phyloP scores from a whole-genome alignment of 306 rosid species.

The Amphicarpaea edgeworthii region DNA sequence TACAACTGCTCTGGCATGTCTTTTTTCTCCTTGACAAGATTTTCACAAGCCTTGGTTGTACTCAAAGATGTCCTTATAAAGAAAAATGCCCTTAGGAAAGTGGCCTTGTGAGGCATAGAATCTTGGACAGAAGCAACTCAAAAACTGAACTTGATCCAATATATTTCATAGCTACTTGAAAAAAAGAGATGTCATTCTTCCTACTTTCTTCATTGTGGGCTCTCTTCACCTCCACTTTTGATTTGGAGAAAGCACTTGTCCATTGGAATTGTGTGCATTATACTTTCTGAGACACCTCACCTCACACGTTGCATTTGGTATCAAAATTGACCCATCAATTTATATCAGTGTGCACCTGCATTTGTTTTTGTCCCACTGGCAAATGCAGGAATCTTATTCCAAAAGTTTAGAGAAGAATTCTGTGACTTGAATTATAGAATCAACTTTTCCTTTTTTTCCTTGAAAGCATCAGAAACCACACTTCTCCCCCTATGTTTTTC shows the following conservation, averaged over 20 bases:
- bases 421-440: conserved; percentile 46
- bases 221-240: conserved; percentile 45
- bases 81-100: conserved; percentile 46
- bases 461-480: conserved; percentile 52
- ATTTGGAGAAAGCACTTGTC: conserved; percentile 44
- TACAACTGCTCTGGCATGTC: conserved; percentile 33
- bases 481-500: conserved; percentile 45
- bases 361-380: conserved; percentile 45
- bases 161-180: conserved; percentile 53
- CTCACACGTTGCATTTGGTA: conserved; percentile 43
- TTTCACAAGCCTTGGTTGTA: conserved; percentile 52
- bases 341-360: conserved; percentile 39
- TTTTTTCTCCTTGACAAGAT: conserved; percentile 36
- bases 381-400: conserved; percentile 58
- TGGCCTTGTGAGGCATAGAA: conserved; percentile 51
- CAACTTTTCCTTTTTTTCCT: conserved; percentile 41
- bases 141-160: conserved; percentile 46
- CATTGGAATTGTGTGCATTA: conserved; percentile 37
- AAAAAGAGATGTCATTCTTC: conserved; percentile 52
- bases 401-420: conserved; percentile 46
- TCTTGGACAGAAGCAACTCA: conserved; percentile 49
- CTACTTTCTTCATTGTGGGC: conserved; percentile 43
- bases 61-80: conserved; percentile 58
- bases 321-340: conserved; percentile 47
- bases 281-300: conserved; percentile 46